Evolutionary conservation across 2,329 filamentous ascomycete genomes (phyloP).

Genomic region (Scytalidium sp.): DNA sequence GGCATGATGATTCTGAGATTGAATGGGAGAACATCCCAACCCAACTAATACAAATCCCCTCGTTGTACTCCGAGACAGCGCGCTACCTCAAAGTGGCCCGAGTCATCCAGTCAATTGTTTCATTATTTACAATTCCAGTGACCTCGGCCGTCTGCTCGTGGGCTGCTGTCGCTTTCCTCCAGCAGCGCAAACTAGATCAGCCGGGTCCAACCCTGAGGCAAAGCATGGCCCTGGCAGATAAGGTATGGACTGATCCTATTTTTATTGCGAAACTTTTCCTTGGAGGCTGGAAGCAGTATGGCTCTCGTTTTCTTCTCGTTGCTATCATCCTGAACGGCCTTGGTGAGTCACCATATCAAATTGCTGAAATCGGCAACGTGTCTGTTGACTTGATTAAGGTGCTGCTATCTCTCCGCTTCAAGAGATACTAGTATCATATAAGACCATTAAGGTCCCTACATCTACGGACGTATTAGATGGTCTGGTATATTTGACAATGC

Average conservation of each 20-base stretch:
- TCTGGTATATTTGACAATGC: background rate
- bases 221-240: constrained; percentile 20
- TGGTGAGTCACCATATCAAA: too few species aligned
- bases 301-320: constrained; percentile 18
- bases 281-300: constrained; percentile 19
- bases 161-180: constrained; percentile 21
- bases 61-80: too few species aligned
- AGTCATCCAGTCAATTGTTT: constrained; percentile 18
- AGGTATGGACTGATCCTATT: constrained; percentile 17
- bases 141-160: constrained; percentile 21
- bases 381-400: too few species aligned
- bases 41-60: too few species aligned
- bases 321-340: constrained; percentile 20
- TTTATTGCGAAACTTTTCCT: too few species aligned
- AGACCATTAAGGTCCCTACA: constrained; percentile 7
- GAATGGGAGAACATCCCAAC: too few species aligned
- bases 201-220: constrained; percentile 18
- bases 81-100: too few species aligned
- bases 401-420: constrained; percentile 20
- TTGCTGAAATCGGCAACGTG: too few species aligned
- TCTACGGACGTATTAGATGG: constrained; percentile 5
- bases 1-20: too few species aligned
- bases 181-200: constrained; percentile 13
- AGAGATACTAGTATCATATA: constrained; percentile 16
- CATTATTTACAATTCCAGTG: constrained; percentile 18